Base-by-base conservation (phyloP, 192 early-diverging fungal species). In the Endogone sp. region DNA sequence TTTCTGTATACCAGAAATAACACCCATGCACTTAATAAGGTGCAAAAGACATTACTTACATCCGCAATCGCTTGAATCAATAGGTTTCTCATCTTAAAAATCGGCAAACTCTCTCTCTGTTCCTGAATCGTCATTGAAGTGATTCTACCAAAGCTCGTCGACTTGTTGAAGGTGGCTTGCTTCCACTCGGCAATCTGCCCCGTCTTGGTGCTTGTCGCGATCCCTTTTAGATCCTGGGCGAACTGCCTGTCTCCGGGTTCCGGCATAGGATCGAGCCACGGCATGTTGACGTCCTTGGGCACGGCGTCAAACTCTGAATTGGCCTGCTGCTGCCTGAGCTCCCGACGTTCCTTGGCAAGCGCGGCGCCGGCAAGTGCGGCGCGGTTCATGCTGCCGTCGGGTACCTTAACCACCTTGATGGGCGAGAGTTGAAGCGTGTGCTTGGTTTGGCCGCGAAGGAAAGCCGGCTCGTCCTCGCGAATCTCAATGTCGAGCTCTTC, bases 401-500 rank as follows among this genome's bases (percentile, higher is more conserved):
- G 96, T 54, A 94, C 96, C 79, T 98, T 98, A 54, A 99, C 94
- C 26, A 99, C 93, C 77, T 98, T 99, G 74, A 99, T 89, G 11
- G 98, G 98, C 74, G 89, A 91, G 20, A 99, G 81, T 65, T 95
- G 89, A 24, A 97, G 74, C 1, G 90, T 86, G 60, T 91, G 86
- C 64, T 86, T 85, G 0, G 93, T 94, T 67, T 99, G 98, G 16
- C 98, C 98, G 62, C 89, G 90, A 73, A 99, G 77, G 76, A 99
- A 99, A 24, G 88, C 79, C 3, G 98, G 98, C 66, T 98, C 98
- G 29, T 97, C 94, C 29, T 98, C 96, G 37, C 87, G 75, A 56
- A 99, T 87, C 85, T 99, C 98, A 76, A 99, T 93, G 75, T 99
- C 98, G 59, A 99, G 69, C 69, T 98, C 94, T 66, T 98, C 96